Base-by-base conservation (phyloP, 2,329 filamentous ascomycete genomes). In the Knoxdaviesia capensis region DNA sequence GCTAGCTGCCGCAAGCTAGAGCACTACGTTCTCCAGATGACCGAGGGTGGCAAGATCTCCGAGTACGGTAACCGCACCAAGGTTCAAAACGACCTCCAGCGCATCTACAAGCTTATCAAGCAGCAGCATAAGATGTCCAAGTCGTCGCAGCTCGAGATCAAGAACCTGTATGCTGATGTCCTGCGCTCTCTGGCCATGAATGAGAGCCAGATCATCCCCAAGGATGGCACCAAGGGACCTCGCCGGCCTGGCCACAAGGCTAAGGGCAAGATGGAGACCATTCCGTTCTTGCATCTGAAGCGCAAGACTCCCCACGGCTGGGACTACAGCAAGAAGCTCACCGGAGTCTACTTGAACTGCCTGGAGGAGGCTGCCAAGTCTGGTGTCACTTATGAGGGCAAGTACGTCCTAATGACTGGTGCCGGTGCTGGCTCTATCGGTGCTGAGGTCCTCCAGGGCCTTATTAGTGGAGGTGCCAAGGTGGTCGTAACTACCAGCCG, bases 291-390 rank as follows among this genome's bases (percentile, higher is more conserved):
- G 42, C 90, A 98, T 59, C 68, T 98, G 44, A 94, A 94, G 74
- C 82, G 85, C 60, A 92, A 93, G 63, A 77, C 83, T 42, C 75
- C 87, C 47, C 81, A 94, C 54, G 88, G 88, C 47, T 98, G 90
- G 90, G 87, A 96, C 56, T 98, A 96, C 68, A 96, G 85, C 75
- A 98, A 96, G 73, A 94, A 92, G 67, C 74, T 98, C 44, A 96
- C 90, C 29, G 82, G 84, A 44, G 62, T 87, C 51, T 98, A 98
- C 58, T 74, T 98, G 33, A 85, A 94, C 57, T 86, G 85, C 47
- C 64, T 98, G 32, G 87, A 94, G 64, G 74, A 87, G 48, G 86
- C 87, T 49, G 90, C 90, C 49, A 81, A 77, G 53, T 69, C 75
- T 43, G 90, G 90, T 59, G 77, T 98, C 45, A 90, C 78, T 39